Evolutionary conservation across 1,284 basidiomycete species (phyloP).

Genomic region (Ganoderma sp.): DNA sequence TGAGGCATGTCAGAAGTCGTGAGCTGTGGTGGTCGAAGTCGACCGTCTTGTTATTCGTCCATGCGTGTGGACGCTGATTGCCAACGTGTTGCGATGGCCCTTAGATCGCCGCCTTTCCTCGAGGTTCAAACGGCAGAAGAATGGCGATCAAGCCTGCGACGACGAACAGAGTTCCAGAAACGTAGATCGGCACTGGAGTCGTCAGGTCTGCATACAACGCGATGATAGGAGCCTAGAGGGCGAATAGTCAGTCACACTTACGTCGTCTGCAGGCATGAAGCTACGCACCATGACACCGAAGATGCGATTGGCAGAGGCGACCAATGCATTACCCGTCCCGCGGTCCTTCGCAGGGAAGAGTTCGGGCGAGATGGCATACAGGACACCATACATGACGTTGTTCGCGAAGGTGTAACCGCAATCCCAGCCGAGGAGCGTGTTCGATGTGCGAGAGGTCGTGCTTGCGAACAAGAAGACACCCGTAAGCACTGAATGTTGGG

Average conservation of each 20-base stretch:
- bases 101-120: slow-evolving; percentile 68
- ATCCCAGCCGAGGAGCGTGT: slow-evolving; percentile 74
- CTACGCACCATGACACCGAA: slow-evolving; percentile 65
- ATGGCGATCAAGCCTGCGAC: slow-evolving; percentile 65
- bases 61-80: not conserved
- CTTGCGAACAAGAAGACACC: slow-evolving; percentile 72
- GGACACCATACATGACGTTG: slow-evolving; percentile 77
- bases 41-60: not conserved
- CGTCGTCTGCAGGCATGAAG: not conserved
- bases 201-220: slow-evolving; percentile 65
- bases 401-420: slow-evolving; percentile 69
- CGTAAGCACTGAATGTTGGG: slow-evolving; percentile 53
- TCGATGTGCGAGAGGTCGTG: slow-evolving; percentile 67
- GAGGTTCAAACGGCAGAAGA: slow-evolving; percentile 73
- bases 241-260: not conserved
- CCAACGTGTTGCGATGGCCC: not conserved
- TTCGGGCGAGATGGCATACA: slow-evolving; percentile 72
- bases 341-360: slow-evolving; percentile 75
- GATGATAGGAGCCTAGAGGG: slow-evolving; percentile 63
- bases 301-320: slow-evolving; percentile 62
- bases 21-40: not conserved
- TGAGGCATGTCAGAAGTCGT: not conserved
- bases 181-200: slow-evolving; percentile 73
- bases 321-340: slow-evolving; percentile 75
- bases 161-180: slow-evolving; percentile 70